Evolutionary conservation across 2,329 filamentous ascomycete genomes (phyloP).

Genomic region (Aspergillus bombycis): DNA sequence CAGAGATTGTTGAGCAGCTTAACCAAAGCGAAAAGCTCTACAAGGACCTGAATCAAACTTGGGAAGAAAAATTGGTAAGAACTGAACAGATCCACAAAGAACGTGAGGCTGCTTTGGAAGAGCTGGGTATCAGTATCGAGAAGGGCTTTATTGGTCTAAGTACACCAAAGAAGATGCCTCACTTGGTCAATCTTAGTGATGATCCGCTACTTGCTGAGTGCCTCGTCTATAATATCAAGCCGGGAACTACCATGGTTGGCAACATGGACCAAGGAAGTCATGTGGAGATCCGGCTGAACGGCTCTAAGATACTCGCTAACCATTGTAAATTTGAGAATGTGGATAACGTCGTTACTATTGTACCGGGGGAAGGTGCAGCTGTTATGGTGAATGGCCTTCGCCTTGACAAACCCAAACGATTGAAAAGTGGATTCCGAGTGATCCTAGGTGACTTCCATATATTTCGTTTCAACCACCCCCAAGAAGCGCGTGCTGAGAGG

Average conservation of each 20-base stretch:
- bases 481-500: constrained; percentile 90
- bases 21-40: constrained; percentile 96
- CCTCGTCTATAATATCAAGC: constrained; percentile 96
- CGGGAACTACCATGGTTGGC: constrained; percentile 88
- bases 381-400: constrained; percentile 98
- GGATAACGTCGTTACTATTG: constrained; percentile 88
- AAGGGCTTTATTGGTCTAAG: constrained; percentile 95
- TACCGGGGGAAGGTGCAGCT: constrained; percentile 87
- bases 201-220: constrained; percentile 93
- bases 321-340: constrained; percentile 94
- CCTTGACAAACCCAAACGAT: constrained; percentile 79
- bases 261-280: constrained; percentile 85
- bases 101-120: constrained; percentile 89
- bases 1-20: constrained; percentile 94
- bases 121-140: constrained; percentile 97
- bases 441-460: constrained; percentile 99
- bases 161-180: constrained; percentile 98
- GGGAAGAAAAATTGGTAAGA: constrained; percentile 94
- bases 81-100: constrained; percentile 98
- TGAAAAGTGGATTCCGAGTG: constrained; percentile 90
- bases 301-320: constrained; percentile 86
- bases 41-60: constrained; percentile 94
- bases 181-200: constrained; percentile 96
- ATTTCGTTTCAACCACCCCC: constrained; percentile 96
- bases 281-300: constrained; percentile 90